Base-by-base conservation (phyloP, 495 filamentous ascomycete species). In the Apodospora peruviana region DNA sequence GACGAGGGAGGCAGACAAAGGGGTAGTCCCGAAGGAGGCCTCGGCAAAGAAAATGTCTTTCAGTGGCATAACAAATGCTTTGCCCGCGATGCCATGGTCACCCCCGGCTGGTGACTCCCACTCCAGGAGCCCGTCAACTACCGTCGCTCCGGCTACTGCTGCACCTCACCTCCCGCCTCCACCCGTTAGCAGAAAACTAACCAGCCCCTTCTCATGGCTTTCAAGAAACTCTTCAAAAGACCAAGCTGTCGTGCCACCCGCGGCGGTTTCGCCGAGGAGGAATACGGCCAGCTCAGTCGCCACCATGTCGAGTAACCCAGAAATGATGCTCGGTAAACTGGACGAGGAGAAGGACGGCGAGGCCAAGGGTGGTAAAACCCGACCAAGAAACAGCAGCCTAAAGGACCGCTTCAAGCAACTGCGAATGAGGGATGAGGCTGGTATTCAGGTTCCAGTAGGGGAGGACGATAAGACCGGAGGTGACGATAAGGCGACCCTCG, bases 341-440 rank as follows among this genome's bases (percentile, higher is more conserved):
- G 85, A 88, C 35, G 82, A 87, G 57, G 79, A 77, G 18, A 70
- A 79, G 39, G 83, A 86, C 38, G 69, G 62, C 22, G 75, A 77
- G 18, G 56, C 34, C 18, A 16, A 43, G 16, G 39, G 41, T 25
- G n/a, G 19, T 7, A 65, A 60, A 7, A 70, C 71, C 18, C 72
- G 72, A 20, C 66, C 72, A 37, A 73, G 84, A 29, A 87, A 83
- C 51, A 91, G 83, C 51, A 91, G 83, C 56, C 65, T 96, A 39
- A 82, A 86, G 57, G 89, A 94, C 56, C 81, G 90, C 43, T 96
- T 96, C 68, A 93, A 91, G 72, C 62, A 87, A 56, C 70, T 93
- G 24, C 77, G 89, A 12, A 79, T 91, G 83, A 76, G 82, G 43
- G 89, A 90, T 62, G 89, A 95, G 67, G 84, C 80, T 0, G 74